Percentiles rank a stretch among this genome's conserved stretches.
Conservation (phyloP, 768 basidiomycete genomes). For the Calvatia gigantea region DNA sequence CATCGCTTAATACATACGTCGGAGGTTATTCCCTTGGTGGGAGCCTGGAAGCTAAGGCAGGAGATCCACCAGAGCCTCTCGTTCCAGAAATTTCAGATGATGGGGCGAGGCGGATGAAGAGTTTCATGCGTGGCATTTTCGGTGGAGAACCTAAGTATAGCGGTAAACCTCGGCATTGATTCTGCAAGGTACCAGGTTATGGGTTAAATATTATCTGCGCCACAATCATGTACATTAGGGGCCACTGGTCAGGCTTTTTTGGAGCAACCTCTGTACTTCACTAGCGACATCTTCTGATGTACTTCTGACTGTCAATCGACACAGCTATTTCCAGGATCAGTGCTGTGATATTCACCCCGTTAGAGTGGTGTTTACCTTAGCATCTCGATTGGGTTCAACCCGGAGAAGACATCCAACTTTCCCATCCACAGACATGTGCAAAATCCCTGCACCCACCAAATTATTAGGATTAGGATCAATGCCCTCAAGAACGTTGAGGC, state of each 20-base stretch:
- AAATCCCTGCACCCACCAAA: slow-evolving; percentile 90
- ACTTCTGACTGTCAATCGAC: slow-evolving; percentile 89
- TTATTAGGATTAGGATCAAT: slow-evolving; percentile 96
- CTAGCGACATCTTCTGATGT: slow-evolving; percentile 88
- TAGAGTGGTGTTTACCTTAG: slow-evolving; percentile 78
- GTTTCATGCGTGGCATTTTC: slow-evolving; percentile 41
- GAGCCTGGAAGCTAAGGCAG: neutral
- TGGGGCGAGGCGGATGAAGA: slow-evolving; percentile 36
- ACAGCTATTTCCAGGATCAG: slow-evolving; percentile 52
- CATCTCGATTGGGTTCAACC: slow-evolving; percentile 92
- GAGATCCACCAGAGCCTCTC: slow-evolving; percentile 16
- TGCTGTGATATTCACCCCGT: no score
- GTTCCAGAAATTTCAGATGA: slow-evolving; percentile 32
- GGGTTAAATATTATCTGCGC: slow-evolving; percentile 21
- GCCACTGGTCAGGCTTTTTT: slow-evolving; percentile 36
- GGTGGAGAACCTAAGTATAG: slow-evolving; percentile 26
- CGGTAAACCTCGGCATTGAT: slow-evolving; percentile 4
- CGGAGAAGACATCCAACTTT: slow-evolving; percentile 95
- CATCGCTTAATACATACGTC: neutral
- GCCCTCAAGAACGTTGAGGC: slow-evolving; percentile 72
- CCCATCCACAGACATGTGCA: slow-evolving; percentile 87
- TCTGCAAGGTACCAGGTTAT: neutral
- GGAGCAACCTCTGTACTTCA: slow-evolving; percentile 60
- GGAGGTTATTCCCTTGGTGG: neutral
- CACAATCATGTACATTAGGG: slow-evolving; percentile 11